phyloP scores from a whole-genome alignment of 768 basidiomycete genomes.

The Cystofilobasidium macerans region DNA sequence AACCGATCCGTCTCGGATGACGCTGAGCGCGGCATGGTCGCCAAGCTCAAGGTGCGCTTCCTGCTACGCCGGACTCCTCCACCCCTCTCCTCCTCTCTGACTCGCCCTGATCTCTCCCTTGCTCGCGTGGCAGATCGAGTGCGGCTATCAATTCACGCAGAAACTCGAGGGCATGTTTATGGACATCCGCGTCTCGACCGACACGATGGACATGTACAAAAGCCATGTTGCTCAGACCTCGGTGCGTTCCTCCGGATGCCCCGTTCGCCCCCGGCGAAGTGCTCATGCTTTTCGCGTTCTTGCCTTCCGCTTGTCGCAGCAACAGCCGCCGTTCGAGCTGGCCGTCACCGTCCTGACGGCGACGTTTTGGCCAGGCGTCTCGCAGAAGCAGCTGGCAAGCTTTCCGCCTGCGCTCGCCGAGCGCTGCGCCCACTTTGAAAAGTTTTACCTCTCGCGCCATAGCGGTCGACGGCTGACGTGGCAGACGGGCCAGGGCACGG shows the following conservation, averaged over 20 bases:
- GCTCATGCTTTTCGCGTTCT: not conserved
- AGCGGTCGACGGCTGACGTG: conserved; percentile 81
- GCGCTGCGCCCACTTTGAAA: conserved; percentile 66
- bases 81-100: not conserved
- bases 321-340: conserved; percentile 69
- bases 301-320: not conserved
- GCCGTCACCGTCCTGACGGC: conserved; percentile 89
- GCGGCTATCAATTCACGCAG: conserved; percentile 91
- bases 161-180: conserved; percentile 98
- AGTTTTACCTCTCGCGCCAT: conserved; percentile 79
- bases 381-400: conserved; percentile 43
- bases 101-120: not conserved
- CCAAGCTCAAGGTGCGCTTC: conserved; percentile 68
- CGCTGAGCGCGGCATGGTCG: conserved; percentile 92
- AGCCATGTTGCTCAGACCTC: conserved; percentile 43
- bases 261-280: not conserved
- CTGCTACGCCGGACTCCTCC: too few species aligned
- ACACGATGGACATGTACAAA: conserved; percentile 69
- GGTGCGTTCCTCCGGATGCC: too few species aligned
- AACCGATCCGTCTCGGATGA: conserved; percentile 89
- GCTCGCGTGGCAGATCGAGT: conserved; percentile 9
- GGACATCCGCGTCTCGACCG: conserved; percentile 80
- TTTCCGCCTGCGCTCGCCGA: conserved; percentile 56
- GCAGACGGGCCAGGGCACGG: conserved; percentile 81
- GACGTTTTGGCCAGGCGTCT: conserved; percentile 85